A percentile compares a stretch with the other conserved stretches of the same genome.
These are phyloP conservation scores for Themeda triandra DNA, from an alignment of 176 grass and related monocot genomes.

Conservation along the genomic window DNA sequence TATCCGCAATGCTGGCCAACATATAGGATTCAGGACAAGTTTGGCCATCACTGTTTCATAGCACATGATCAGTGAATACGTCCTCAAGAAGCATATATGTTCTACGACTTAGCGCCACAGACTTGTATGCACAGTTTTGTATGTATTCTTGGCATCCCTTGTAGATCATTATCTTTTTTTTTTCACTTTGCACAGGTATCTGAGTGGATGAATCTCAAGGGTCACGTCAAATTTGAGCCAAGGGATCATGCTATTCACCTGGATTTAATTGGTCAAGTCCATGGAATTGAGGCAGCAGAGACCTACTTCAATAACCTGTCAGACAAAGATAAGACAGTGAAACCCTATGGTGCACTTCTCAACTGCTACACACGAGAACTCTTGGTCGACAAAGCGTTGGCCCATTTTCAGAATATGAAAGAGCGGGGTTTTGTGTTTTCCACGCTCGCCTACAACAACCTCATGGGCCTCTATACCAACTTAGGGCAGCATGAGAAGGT, in stretches of 20 bases:
- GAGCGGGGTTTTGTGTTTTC: constrained; percentile 50
- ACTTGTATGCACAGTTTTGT: background rate
- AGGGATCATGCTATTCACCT: constrained; percentile 76
- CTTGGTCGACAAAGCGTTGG: constrained; percentile 54
- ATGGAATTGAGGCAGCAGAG: constrained; percentile 58
- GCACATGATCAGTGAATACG: background rate
- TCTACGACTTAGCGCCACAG: background rate
- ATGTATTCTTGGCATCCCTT: background rate
- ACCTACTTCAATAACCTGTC: constrained; percentile 60
- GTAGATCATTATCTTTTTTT: background rate
- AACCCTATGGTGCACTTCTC: constrained; percentile 72
- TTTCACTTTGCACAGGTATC: constrained; percentile 54
- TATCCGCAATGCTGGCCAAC: background rate
- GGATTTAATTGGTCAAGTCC: constrained; percentile 70
- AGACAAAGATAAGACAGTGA: constrained; percentile 61
- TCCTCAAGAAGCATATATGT: background rate
- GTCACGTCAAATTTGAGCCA: constrained; percentile 50
- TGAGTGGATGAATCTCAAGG: constrained; percentile 72
- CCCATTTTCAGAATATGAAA: constrained; percentile 85
- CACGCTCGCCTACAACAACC: constrained; percentile 63
- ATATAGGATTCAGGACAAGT: background rate
- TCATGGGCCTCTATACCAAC: constrained; percentile 82
- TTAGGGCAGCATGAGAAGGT: constrained; percentile 76
- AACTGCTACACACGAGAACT: constrained; percentile 75
- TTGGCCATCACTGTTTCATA: background rate